Evolutionary conservation across 345 rosid species (phyloP).

Genomic region (Rhodamnia rubescens): DNA sequence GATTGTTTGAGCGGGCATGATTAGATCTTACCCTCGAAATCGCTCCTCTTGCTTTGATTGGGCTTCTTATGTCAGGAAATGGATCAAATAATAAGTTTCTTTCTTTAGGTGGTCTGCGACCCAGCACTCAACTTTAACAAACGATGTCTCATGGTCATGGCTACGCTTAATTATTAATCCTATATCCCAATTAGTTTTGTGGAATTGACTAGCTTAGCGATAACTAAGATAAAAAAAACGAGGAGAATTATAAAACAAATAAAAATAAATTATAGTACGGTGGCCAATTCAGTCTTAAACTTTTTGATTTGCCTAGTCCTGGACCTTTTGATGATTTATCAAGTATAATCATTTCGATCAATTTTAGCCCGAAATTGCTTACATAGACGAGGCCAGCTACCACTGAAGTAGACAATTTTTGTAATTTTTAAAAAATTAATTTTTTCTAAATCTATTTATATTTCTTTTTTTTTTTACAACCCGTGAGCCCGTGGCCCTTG

Average conservation of each 20-base stretch:
- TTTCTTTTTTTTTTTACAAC: neutral
- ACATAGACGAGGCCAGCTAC: neutral
- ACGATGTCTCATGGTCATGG: too few relatives aligned
- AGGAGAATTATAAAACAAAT: neutral
- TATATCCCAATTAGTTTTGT: neutral
- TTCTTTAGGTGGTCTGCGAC: neutral
- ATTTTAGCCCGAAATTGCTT: accelerated
- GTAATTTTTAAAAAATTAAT: neutral
- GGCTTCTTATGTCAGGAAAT: neutral
- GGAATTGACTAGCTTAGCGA: neutral
- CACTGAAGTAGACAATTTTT: accelerated
- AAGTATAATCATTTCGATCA: accelerated
- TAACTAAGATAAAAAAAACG: neutral
- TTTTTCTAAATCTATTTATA: too few relatives aligned
- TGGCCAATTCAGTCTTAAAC: accelerated
- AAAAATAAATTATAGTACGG: accelerated
- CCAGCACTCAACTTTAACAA: neutral
- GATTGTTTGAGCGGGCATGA: neutral
- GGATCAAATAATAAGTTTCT: neutral
- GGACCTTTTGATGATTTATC: accelerated
- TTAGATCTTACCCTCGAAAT: neutral
- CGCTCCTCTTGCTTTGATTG: neutral
- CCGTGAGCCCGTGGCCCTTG: neutral
- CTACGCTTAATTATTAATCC: neutral
- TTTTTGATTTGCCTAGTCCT: accelerated